Evolutionary conservation across 495 filamentous ascomycete species (phyloP).

Genomic region (Talaromyces borbonicus): DNA sequence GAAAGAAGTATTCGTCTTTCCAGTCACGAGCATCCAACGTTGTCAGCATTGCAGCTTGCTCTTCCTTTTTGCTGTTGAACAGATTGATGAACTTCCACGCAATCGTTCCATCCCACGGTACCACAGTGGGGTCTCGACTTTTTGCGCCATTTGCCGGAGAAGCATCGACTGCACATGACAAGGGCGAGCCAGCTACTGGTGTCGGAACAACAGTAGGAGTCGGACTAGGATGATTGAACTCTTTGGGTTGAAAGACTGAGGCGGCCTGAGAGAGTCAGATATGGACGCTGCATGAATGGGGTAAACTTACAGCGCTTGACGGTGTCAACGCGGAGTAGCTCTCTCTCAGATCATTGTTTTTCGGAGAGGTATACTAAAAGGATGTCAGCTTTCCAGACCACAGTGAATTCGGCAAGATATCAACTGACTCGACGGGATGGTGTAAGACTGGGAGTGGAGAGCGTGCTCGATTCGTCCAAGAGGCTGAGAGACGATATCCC

Average conservation of each 20-base stretch:
- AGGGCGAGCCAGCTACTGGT: not conserved
- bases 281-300: not conserved
- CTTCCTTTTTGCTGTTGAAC: constrained; percentile 15
- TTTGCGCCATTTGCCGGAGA: not conserved
- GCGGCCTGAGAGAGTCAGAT: not conserved
- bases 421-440: not conserved
- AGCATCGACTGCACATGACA: not conserved
- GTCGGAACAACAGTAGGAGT: not conserved
- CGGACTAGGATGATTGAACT: not conserved
- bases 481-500: not conserved
- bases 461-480: not conserved
- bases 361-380: not conserved
- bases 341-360: not conserved
- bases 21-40: not conserved
- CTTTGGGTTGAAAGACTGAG: not conserved
- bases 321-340: not conserved
- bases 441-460: not conserved
- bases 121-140: not conserved
- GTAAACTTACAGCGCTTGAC: not conserved
- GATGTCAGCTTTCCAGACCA: not conserved
- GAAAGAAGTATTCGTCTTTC: constrained; percentile 17
- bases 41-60: constrained; percentile 7
- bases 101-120: constrained; percentile 18
- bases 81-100: constrained; percentile 22
- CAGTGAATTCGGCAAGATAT: not conserved